Percentiles rank a stretch among this genome's conserved stretches.
phyloP scores from a whole-genome alignment of 192 early-diverging fungal genomes.

The Phlyctochytrium bullatum region DNA sequence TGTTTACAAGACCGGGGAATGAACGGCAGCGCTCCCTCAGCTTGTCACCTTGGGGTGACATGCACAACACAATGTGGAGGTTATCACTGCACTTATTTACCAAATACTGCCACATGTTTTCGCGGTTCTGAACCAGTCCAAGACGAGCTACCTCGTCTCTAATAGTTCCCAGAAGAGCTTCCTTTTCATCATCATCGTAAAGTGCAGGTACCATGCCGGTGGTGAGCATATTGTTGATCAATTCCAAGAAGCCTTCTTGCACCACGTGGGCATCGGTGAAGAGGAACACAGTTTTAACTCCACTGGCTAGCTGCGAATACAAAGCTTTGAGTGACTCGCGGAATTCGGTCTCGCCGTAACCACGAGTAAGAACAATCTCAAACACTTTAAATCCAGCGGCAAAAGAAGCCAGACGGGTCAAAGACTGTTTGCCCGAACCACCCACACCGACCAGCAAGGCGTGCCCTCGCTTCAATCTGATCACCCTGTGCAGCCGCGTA shows the following conservation, averaged over 20 bases:
- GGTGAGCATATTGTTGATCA: conserved; percentile 66
- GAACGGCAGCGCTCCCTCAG: conserved; percentile 56
- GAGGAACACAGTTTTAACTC: conserved; percentile 56
- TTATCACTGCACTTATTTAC: conserved; percentile 59
- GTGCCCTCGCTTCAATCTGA: conserved; percentile 57
- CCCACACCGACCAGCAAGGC: conserved; percentile 61
- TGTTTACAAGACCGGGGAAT: conserved; percentile 62
- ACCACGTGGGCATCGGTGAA: conserved; percentile 65
- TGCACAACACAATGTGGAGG: conserved; percentile 57
- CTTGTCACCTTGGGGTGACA: conserved; percentile 65
- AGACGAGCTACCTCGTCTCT: conserved; percentile 52
- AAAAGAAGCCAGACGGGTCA: conserved; percentile 53
- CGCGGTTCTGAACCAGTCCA: conserved; percentile 49
- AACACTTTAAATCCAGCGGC: conserved; percentile 56
- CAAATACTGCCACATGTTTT: conserved; percentile 61
- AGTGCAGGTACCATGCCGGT: conserved; percentile 61
- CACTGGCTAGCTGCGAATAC: conserved; percentile 47
- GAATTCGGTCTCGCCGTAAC: conserved; percentile 59
- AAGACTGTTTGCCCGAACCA: conserved; percentile 60
- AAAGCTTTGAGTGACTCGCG: conserved; percentile 51
- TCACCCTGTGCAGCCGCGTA: conserved; percentile 53
- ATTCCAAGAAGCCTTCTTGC: conserved; percentile 61
- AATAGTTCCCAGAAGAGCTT: conserved; percentile 43
- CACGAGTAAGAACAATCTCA: conserved; percentile 57
- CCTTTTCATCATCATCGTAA: conserved; percentile 63